Base-by-base conservation (phyloP, 1,139 yeast species). In the Pichia norvegensis region DNA sequence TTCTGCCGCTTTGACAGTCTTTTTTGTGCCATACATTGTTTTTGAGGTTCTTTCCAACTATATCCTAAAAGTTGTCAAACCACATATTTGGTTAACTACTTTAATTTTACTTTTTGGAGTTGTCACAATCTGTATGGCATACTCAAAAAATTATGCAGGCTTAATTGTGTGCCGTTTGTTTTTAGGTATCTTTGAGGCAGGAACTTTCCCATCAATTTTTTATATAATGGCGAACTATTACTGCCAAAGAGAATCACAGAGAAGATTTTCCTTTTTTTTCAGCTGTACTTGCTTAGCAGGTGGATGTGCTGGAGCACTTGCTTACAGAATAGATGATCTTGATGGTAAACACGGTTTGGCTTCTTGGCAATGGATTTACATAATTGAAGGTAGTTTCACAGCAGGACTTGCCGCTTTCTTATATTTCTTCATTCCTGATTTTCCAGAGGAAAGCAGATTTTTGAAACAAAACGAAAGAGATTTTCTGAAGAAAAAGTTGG, bases 261-360 rank as follows among this genome's bases (percentile, higher is more conserved):
- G 79, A 58, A 67, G 92, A 46, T 81, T 79, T 60, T 74, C 82
- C 13, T 74, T 79, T 43, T 83, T 83, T 63, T 82, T 82, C 64
- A 67, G 82, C 39, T 82, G 86, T 42, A 78, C 86, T 14, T 74
- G 82, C 55, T 69, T 83, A 49, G 84, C 90, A 23, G 88, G 92
- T 60, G 95, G 90, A 4, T 84, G 85, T 64, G 84, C 87, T 46
- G 94, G 95, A 48, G 76, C 86, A 44, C 74, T 85, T 49, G 85
- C 85, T 25, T 78, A 74, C 44, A 81, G 80, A 46, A 73, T 79
- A 44, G 64, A 74, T 57, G 74, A 70, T 46, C 61, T 79, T 51
- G 67, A 72, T 52, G 78, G 78, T 14, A 62, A 55, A 14, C 70
- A 68, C 42, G 81, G 81, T 8, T 55, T 69, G 38, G 60, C 57